Evolutionary conservation across 177 flowering plant genomes (phyloP).

Genomic region (Tripterygium wilfordii): DNA sequence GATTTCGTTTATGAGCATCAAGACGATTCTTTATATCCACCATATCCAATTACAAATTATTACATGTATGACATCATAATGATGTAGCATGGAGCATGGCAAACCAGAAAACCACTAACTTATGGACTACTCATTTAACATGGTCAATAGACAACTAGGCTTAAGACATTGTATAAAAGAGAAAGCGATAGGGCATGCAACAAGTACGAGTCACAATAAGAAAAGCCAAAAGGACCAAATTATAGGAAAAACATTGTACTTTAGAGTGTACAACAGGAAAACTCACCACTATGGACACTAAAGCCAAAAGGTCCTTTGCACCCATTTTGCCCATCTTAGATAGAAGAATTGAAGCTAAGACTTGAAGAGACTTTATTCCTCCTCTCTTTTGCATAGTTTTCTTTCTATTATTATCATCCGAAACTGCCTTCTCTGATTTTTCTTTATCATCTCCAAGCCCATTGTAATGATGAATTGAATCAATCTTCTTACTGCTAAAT

Average conservation of each 20-base stretch:
- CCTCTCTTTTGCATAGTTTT: slow-evolving; percentile 53
- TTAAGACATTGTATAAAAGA: not conserved
- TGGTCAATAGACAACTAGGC: too few relatives aligned
- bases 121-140: too few relatives aligned
- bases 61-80: too few relatives aligned
- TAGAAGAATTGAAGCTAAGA: slow-evolving; percentile 69
- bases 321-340: slow-evolving; percentile 81
- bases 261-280: not conserved
- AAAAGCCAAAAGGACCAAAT: too few relatives aligned
- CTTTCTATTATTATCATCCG: slow-evolving; percentile 21
- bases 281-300: slow-evolving; percentile 74
- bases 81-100: too few relatives aligned
- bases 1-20: too few relatives aligned
- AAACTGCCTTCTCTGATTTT: slow-evolving; percentile 18
- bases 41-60: too few relatives aligned
- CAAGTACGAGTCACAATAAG: too few relatives aligned
- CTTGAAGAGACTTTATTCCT: slow-evolving; percentile 69
- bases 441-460: slow-evolving; percentile 31
- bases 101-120: too few relatives aligned
- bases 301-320: slow-evolving; percentile 58
- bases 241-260: not conserved
- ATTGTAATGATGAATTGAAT: slow-evolving; percentile 31
- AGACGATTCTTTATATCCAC: too few relatives aligned
- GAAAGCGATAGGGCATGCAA: not conserved
- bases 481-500: slow-evolving; percentile 22